Conservation (phyloP, 495 filamentous ascomycete species). For the Pseudoneurospora amorphoporcata region DNA sequence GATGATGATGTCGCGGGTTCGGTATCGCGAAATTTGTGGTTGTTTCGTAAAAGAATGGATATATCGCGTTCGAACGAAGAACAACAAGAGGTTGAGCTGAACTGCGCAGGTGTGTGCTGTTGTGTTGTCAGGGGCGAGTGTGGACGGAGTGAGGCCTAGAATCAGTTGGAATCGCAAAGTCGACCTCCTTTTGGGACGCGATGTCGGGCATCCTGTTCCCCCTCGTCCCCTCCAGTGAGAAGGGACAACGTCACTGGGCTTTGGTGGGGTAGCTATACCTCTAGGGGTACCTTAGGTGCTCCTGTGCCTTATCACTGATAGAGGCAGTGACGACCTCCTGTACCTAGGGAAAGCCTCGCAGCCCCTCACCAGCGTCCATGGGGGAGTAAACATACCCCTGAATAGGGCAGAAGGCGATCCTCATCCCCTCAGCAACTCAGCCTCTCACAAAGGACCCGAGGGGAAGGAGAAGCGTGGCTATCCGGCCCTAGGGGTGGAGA, state of each 20-base stretch:
- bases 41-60: neutral
- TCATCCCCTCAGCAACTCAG: neutral
- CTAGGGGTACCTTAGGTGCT: neutral
- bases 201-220: neutral
- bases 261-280: neutral
- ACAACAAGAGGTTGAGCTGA: neutral
- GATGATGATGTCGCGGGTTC: slow-evolving; percentile 10
- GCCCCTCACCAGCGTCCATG: neutral
- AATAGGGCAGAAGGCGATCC: neutral
- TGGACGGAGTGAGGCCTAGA: slow-evolving; percentile 5
- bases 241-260: neutral
- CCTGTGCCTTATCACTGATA: neutral
- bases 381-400: neutral
- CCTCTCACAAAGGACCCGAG: neutral
- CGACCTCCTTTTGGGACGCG: neutral
- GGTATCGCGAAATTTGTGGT: neutral
- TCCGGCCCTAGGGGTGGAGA: neutral
- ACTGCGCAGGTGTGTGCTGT: neutral
- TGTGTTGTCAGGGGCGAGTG: neutral
- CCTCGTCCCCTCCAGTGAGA: neutral
- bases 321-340: no score
- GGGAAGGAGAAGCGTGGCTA: neutral
- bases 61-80: neutral
- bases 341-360: no score
- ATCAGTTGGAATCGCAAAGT: slow-evolving; percentile 22